Evolutionary conservation across 169 alveolate species (phyloP).

Genomic region (Neospora caninum): DNA sequence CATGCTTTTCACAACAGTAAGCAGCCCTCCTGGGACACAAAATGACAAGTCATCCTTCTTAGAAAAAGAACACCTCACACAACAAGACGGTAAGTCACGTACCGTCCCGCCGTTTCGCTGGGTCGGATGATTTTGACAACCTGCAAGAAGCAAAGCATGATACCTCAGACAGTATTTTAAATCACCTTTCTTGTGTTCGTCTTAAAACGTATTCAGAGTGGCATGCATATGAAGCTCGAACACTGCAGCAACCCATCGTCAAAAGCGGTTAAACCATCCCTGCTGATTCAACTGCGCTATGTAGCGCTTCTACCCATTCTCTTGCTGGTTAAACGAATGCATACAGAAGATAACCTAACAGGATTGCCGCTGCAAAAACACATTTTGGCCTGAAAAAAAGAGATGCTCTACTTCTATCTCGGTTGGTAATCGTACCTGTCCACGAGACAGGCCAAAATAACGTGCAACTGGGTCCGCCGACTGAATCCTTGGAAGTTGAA

Average conservation of each 20-base stretch:
- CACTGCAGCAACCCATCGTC: too few species aligned
- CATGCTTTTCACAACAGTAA: not conserved
- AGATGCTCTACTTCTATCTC: not conserved
- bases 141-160: slow-evolving; percentile 36
- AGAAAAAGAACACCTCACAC: slow-evolving; percentile 69
- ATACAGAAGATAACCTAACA: not conserved
- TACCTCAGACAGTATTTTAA: not conserved
- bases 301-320: too few species aligned
- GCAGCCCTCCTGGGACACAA: not conserved
- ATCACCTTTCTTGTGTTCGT: not conserved
- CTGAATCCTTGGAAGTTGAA: slow-evolving; percentile 96
- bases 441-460: slow-evolving; percentile 82
- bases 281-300: too few species aligned
- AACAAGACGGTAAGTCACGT: slow-evolving; percentile 95
- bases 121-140: slow-evolving; percentile 97
- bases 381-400: not conserved
- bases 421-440: slow-evolving; percentile 83
- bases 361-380: not conserved
- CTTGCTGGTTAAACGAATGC: too few species aligned
- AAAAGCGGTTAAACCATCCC: too few species aligned
- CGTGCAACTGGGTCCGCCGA: slow-evolving; percentile 96
- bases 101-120: slow-evolving; percentile 99
- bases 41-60: not conserved
- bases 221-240: too few species aligned
- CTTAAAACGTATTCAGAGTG: too few species aligned